A percentile compares a stretch with the other conserved stretches of the same genome.
phyloP scores from a whole-genome alignment of 1,139 yeast genomes.

The Blastobotrys proliferans region DNA sequence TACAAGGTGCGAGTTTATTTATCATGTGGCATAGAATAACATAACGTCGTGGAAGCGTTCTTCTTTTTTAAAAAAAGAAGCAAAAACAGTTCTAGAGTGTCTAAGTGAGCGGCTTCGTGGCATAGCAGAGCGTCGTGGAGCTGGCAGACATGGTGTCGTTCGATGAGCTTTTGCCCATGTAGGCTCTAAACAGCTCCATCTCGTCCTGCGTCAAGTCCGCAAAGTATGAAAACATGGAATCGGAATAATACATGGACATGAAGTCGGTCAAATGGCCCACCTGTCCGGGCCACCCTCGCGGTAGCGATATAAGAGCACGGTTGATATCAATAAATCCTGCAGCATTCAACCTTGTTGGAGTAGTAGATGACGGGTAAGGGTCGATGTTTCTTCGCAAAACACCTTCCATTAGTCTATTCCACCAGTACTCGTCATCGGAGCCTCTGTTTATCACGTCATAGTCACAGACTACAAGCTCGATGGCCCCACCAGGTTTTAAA shows the following conservation, averaged over 20 bases:
- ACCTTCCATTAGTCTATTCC: conserved; percentile 26
- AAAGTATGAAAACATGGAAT: conserved; percentile 27
- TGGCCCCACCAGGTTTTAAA: conserved; percentile 40
- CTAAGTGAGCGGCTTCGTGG: conserved; percentile 20
- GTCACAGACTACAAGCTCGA: conserved; percentile 35
- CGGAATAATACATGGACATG: conserved; percentile 28
- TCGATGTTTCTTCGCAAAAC: conserved; percentile 32
- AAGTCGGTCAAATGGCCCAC: conserved; percentile 33
- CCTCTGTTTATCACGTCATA: conserved; percentile 26
- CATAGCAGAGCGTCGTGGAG: conserved; percentile 23
- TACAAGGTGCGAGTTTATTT: conserved; percentile 15
- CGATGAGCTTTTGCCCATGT: not conserved
- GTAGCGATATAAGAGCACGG: conserved; percentile 28
- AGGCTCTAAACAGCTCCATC: conserved; percentile 10
- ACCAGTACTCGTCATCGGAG: conserved; percentile 26
- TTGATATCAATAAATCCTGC: conserved; percentile 34
- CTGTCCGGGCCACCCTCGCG: conserved; percentile 35
- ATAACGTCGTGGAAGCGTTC: not conserved
- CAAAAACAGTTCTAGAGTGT: not conserved
- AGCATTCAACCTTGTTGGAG: conserved; percentile 26
- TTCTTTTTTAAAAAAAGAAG: not conserved
- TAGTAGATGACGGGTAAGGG: conserved; percentile 29
- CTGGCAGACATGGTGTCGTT: conserved; percentile 5
- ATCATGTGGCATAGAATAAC: not conserved
- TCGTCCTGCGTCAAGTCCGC: conserved; percentile 28